Percentiles rank a stretch among this genome's conserved stretches.
These are phyloP conservation scores for Trichosporon sp. DNA, from an alignment of 1,284 basidiomycete genomes.

Conservation along the genomic window DNA sequence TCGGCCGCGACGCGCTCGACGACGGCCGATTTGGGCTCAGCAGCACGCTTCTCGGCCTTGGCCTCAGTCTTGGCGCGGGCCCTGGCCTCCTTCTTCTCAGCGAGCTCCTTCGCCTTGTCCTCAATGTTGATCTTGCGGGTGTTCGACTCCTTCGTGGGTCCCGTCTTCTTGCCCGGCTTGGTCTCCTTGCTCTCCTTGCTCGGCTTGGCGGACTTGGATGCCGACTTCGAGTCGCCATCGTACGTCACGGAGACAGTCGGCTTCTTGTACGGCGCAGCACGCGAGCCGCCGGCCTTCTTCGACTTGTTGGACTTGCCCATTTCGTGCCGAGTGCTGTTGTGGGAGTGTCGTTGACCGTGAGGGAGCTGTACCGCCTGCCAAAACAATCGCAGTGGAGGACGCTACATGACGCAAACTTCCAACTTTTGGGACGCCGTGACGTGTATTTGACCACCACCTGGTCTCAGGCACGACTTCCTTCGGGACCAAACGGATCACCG, in stretches of 20 bases:
- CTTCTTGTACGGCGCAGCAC: conserved; percentile 29
- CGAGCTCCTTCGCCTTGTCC: conserved; percentile 17
- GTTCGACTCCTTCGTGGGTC: conserved; percentile 1
- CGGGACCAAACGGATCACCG: conserved; percentile 21
- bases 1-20: not conserved
- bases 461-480: not conserved
- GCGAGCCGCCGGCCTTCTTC: conserved; percentile 28
- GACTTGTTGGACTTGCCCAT: conserved; percentile 43
- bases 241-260: conserved; percentile 49
- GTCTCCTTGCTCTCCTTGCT: not conserved
- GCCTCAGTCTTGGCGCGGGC: conserved; percentile 32
- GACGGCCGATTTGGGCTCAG: conserved; percentile 26
- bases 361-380: not conserved
- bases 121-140: not conserved
- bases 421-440: conserved; percentile 24
- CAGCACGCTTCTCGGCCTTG: conserved; percentile 22
- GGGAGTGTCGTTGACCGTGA: not conserved
- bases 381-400: not conserved
- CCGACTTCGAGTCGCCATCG: conserved; percentile 34
- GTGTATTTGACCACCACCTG: not conserved
- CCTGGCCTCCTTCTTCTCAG: conserved; percentile 31
- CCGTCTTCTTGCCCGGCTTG: conserved; percentile 8
- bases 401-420: conserved; percentile 15
- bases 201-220: conserved; percentile 21
- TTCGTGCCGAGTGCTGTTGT: conserved; percentile 4